phyloP scores from a whole-genome alignment of 306 rosid species.

The Heteromeles arbutifolia region DNA sequence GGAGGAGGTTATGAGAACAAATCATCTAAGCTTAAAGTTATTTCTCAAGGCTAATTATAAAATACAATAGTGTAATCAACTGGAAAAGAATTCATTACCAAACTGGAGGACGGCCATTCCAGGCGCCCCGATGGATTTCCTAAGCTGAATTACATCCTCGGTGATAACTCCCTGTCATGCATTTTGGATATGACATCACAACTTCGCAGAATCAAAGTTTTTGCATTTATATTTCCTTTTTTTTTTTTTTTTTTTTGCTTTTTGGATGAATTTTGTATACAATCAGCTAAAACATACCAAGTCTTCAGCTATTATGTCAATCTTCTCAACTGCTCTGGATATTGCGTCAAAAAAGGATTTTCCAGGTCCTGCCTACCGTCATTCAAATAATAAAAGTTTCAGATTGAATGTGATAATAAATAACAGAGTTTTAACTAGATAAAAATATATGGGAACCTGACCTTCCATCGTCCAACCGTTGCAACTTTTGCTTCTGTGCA shows the following conservation, averaged over 20 bases:
- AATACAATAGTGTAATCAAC: constrained; percentile 8
- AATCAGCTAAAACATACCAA: constrained; percentile 48
- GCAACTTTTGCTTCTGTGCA: constrained; percentile 84
- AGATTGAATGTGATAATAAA: constrained; percentile 16
- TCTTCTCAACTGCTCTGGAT: constrained; percentile 64
- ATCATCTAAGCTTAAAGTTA: neutral
- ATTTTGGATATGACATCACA: neutral
- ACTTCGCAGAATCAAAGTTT: too few species aligned
- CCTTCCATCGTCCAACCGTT: constrained; percentile 92
- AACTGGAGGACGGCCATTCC: constrained; percentile 99
- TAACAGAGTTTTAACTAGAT: constrained; percentile 11
- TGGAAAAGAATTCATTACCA: constrained; percentile 41
- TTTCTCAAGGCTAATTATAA: constrained; percentile 12
- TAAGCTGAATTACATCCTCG: constrained; percentile 79
- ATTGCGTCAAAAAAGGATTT: constrained; percentile 70
- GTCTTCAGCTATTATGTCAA: constrained; percentile 84
- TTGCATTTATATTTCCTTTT: too few species aligned
- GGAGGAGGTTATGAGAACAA: neutral
- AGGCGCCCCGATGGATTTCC: constrained; percentile 87
- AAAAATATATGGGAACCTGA: constrained; percentile 26
- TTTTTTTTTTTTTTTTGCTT: too few species aligned
- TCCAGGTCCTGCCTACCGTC: constrained; percentile 89
- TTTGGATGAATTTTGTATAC: neutral
- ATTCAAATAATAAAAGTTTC: constrained; percentile 16
- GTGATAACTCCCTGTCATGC: constrained; percentile 86